Evolutionary conservation across 345 rosid genomes (phyloP), one percentile per base, ranked within the genome.

Genomic region (Durio zibethinus): DNA sequence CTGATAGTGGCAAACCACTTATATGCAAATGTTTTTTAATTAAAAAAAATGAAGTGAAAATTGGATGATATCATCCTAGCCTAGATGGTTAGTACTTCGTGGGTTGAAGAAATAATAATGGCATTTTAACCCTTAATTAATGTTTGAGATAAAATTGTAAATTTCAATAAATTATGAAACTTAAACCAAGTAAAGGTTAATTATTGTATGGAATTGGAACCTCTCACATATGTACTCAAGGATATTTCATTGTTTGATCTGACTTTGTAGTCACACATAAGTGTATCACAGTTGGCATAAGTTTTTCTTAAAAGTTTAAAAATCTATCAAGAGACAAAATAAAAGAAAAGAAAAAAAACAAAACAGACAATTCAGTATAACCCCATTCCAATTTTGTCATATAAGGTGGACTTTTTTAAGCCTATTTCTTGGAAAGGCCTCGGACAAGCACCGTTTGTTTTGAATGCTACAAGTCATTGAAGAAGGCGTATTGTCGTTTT

Each of bases 391-490:
- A 15, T 53, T 20, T 72, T 53, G 64, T 72, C 47, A 53, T 53
- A 33, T 0, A 38, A 53, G 50, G 50, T 42, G 52, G 63, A 33
- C 7, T 11, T 20, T 10, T 5, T 7, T 3, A 27, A 14, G 47
- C 65, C 29, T n/a, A 36, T 73, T 73, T 73, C 76, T 59, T 5
- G 65, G 76, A 73, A 73, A 38, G 33, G 45, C 27, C 61, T 10
- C 10, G 45, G 73, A 68, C 33, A 23, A 7, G 18, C 18, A 68
- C 73, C 38, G n/a, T 5, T 43, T 68, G 54, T 43, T 43, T 43
- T 21, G 4, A 52, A 54, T 35, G 10, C n/a, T n/a, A 6, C 0
- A 23, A 45, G 21, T 23, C 56, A 23, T 47, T 29, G 35, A 21
- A 16, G 29, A 9, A 27, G 12, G 10, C 54, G 0, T 10, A 2